Base-by-base conservation (phyloP, 2,329 filamentous ascomycete genomes). In the Penicillium sp. region DNA sequence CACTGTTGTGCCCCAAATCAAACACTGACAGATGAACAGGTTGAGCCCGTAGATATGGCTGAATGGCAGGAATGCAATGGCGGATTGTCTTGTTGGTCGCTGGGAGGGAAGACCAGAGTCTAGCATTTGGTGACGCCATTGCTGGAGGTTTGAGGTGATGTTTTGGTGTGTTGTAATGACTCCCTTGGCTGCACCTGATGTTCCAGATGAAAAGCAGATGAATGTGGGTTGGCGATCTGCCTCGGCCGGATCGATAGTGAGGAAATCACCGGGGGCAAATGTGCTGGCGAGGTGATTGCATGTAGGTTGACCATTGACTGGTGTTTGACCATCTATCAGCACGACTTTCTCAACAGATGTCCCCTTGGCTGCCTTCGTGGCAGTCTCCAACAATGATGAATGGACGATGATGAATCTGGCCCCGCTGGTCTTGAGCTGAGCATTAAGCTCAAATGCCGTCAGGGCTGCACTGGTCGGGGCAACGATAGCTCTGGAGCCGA, bases 191-290 rank as follows among this genome's bases (percentile, higher is more conserved):
- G 64, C 62, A 4, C 64, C 64, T 9, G 64, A 65, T 6, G 64
- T 66, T 13, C 64, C 64, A 5, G 64, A 66, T 6, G 64, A 66
- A 31, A 66, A 66, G 58, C 64, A 66, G 41, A 66, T 58, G 25
- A 66, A 66, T 4, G 53, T 52, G 2, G 61, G 49, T 43, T 58
- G 64, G n/a, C 36, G 29, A 12, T 53, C 33, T 13, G 61, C 61
- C 10, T 63, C 57, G 10, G 55, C 23, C 4, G 62, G 29, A 12
- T 55, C 45, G 8, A 62, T 51, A 7, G 52, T 21, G 2, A 49
- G 43, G n/a, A 66, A 49, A 10, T 61, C 48, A 6, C 27, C 44
- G 17, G 50, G 52, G 4, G 55, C 33, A 33, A 55, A 66, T 10
- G 60, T 63, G 15, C 52, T 61, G 9, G 62, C 63, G 5, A 66